Evolutionary conservation across 2,329 filamentous ascomycete species (phyloP).

Genomic region (Colletotrichum sp.): DNA sequence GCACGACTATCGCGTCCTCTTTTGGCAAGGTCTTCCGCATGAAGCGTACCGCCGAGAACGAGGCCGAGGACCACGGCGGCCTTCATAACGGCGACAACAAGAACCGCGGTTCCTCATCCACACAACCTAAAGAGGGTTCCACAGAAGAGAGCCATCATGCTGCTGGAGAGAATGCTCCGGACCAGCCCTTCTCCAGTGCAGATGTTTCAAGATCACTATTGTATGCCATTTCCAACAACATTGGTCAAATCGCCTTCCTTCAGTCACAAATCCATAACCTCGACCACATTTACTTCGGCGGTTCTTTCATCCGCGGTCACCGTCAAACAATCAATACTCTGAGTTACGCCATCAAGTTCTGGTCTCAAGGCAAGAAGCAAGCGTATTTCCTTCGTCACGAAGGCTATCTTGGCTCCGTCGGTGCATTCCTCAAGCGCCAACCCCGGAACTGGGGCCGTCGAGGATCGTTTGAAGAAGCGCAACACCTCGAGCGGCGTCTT

Average conservation of each 20-base stretch:
- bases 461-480: slow-evolving; percentile 70
- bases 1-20: slow-evolving; percentile 91
- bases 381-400: slow-evolving; percentile 96
- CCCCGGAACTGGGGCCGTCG: slow-evolving; percentile 90
- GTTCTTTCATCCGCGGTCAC: slow-evolving; percentile 95
- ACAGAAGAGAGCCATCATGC: neutral
- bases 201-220: slow-evolving; percentile 92
- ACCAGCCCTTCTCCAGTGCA: slow-evolving; percentile 69
- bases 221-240: slow-evolving; percentile 97
- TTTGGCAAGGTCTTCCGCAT: slow-evolving; percentile 97
- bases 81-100: slow-evolving; percentile 55
- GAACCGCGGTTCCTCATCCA: slow-evolving; percentile 25
- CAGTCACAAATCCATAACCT: slow-evolving; percentile 94
- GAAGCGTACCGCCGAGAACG: slow-evolving; percentile 82
- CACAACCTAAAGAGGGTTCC: neutral
- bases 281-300: slow-evolving; percentile 95
- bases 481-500: slow-evolving; percentile 4
- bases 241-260: slow-evolving; percentile 96
- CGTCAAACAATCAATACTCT: slow-evolving; percentile 98
- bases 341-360: slow-evolving; percentile 96
- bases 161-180: slow-evolving; percentile 28
- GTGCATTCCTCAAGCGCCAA: slow-evolving; percentile 91
- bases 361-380: slow-evolving; percentile 92
- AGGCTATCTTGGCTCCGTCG: slow-evolving; percentile 92
- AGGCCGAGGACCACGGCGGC: slow-evolving; percentile 75